These are phyloP conservation scores for Parastagonospora nodorum DNA, from an alignment of 2,329 filamentous ascomycete genomes.

Conservation along the genomic window DNA sequence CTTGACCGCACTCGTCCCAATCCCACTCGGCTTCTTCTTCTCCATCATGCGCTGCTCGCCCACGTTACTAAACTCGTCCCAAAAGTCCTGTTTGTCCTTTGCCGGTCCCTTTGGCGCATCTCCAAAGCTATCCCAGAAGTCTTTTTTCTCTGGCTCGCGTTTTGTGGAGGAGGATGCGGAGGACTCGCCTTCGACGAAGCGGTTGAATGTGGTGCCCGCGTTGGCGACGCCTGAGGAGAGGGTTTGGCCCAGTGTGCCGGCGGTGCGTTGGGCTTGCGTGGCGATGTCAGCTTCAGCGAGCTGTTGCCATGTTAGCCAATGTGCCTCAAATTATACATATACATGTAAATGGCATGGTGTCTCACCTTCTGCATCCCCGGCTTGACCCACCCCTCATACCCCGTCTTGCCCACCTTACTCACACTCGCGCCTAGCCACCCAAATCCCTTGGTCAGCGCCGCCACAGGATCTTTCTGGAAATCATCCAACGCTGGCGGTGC, in stretches of 20 bases:
- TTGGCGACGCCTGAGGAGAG: conserved; percentile 69
- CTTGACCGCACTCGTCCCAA: conserved; percentile 70
- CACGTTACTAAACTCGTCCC: conserved; percentile 53
- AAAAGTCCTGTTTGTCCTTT: conserved; percentile 59
- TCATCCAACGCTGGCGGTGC: conserved; percentile 77
- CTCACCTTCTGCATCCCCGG: conserved; percentile 84
- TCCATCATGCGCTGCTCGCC: conserved; percentile 30
- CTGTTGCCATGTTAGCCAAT: conserved; percentile 52
- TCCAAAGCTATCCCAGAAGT: conserved; percentile 69
- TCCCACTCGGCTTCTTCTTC: conserved; percentile 52
- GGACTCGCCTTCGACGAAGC: conserved; percentile 79
- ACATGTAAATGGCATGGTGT: background rate
- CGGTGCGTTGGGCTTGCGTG: conserved; percentile 64
- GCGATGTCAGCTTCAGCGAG: conserved; percentile 69
- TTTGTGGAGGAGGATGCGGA: conserved; percentile 4
- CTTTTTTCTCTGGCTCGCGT: conserved; percentile 65
- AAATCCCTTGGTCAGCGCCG: conserved; percentile 86
- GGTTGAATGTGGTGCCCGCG: conserved; percentile 79
- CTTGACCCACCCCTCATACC: conserved; percentile 90
- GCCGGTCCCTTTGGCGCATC: conserved; percentile 60
- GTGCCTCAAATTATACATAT: background rate
- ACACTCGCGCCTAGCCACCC: conserved; percentile 92
- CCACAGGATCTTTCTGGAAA: conserved; percentile 87
- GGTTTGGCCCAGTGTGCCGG: conserved; percentile 62
- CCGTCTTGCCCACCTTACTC: conserved; percentile 85